These are phyloP conservation scores for Irpex lacteus DNA, from an alignment of 1,284 basidiomycete genomes.

Conservation along the genomic window DNA sequence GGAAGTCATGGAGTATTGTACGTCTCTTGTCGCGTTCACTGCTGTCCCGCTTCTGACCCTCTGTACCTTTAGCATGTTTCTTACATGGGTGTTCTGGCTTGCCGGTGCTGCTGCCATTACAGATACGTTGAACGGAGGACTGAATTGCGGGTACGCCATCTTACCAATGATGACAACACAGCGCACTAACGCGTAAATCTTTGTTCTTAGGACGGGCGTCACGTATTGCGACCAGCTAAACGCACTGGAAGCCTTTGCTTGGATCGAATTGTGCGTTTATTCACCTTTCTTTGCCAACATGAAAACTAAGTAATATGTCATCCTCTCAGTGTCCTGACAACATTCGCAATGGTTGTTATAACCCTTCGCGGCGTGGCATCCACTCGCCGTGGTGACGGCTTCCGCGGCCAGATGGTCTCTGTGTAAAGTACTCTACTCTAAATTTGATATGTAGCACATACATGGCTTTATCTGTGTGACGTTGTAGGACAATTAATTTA, in stretches of 20 bases:
- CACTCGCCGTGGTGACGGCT: constrained; percentile 29
- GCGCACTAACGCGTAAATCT: not conserved
- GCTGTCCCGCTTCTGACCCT: not conserved
- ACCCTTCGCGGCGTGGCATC: constrained; percentile 28
- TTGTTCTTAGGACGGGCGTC: constrained; percentile 22
- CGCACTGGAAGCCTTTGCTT: too few relatives aligned
- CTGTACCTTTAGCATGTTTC: constrained; percentile 39
- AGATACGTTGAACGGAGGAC: constrained; percentile 57
- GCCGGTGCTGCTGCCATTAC: constrained; percentile 59
- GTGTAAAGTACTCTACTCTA: constrained; percentile 10
- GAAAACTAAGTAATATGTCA: not conserved
- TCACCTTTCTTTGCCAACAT: not conserved
- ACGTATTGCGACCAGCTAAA: constrained; percentile 46
- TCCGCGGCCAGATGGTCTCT: constrained; percentile 26
- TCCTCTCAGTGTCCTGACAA: constrained; percentile 25
- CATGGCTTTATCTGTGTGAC: not conserved
- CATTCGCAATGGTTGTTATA: constrained; percentile 28
- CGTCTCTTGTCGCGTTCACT: constrained; percentile 24
- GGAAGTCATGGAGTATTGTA: constrained; percentile 63
- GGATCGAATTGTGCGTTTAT: not conserved
- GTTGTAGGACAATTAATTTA: not conserved
- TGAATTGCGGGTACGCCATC: constrained; percentile 60
- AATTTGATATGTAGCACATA: not conserved
- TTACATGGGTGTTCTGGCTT: constrained; percentile 53
- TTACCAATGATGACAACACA: not conserved